These are phyloP conservation scores for Didymella glomerata DNA, from an alignment of 2,329 filamentous ascomycete species.

Conservation along the genomic window DNA sequence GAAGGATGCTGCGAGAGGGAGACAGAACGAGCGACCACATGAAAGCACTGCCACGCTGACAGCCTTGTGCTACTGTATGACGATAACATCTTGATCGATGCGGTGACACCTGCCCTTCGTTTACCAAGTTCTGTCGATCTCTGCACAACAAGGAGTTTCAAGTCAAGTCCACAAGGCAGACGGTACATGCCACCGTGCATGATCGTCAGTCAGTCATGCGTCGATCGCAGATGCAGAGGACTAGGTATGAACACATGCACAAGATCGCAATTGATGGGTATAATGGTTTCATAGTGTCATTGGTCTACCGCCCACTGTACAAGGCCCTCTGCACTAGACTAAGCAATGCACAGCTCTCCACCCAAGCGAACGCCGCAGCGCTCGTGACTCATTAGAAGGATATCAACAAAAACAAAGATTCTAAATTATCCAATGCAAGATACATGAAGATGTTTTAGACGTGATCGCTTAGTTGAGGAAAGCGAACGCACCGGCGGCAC, in stretches of 20 bases:
- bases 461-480: constrained; percentile 49
- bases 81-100: constrained; percentile 23
- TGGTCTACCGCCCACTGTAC: constrained; percentile 35
- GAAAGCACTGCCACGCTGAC: constrained; percentile 14
- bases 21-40: constrained; percentile 15
- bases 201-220: constrained; percentile 1
- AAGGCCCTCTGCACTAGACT: constrained; percentile 37
- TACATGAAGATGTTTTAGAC: constrained; percentile 26
- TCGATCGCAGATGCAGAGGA: not conserved
- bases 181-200: not conserved
- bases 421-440: constrained; percentile 31
- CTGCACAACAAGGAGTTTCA: constrained; percentile 10
- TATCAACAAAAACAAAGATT: constrained; percentile 24
- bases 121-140: constrained; percentile 17
- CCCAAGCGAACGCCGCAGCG: constrained; percentile 19
- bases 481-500: constrained; percentile 53
- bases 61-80: constrained; percentile 20
- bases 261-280: constrained; percentile 6
- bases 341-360: constrained; percentile 35
- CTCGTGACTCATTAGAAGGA: constrained; percentile 28
- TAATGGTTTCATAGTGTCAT: constrained; percentile 24
- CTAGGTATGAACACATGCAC: not conserved
- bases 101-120: constrained; percentile 18
- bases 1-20: not conserved
- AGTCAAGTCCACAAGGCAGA: not conserved